Conservation (phyloP, 371 early-diverging fungal species). For the Fennellomyces sp. region DNA sequence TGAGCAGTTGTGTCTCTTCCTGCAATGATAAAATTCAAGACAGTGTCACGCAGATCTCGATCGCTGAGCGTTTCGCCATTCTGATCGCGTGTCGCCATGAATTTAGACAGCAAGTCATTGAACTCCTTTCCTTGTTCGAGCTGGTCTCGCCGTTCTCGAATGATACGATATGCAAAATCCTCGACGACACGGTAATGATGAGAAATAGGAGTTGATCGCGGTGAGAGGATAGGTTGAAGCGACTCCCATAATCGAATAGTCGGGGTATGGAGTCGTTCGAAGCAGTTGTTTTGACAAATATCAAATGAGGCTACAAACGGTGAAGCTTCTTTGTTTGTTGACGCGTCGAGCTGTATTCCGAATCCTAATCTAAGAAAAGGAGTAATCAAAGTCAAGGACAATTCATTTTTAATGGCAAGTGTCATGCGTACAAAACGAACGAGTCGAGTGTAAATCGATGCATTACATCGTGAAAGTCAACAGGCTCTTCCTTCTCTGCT, state of each 20-base stretch:
- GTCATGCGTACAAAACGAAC: conserved; percentile 53
- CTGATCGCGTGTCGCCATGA: conserved; percentile 59
- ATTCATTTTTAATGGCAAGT: too few relatives aligned
- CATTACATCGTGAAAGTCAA: conserved; percentile 65
- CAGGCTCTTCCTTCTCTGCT: conserved; percentile 23
- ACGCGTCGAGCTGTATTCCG: not conserved
- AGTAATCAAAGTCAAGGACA: too few relatives aligned
- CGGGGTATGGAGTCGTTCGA: conserved; percentile 50
- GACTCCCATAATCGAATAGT: conserved; percentile 50
- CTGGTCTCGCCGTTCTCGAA: conserved; percentile 41
- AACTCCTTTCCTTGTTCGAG: conserved; percentile 41
- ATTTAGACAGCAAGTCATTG: conserved; percentile 60
- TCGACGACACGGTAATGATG: conserved; percentile 48
- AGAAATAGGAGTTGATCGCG: conserved; percentile 41
- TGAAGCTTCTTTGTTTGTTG: conserved; percentile 25
- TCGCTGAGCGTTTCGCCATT: conserved; percentile 54
- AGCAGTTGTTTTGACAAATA: conserved; percentile 37
- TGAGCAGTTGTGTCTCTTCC: conserved; percentile 72
- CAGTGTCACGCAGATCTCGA: conserved; percentile 62
- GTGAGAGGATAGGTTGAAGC: conserved; percentile 12
- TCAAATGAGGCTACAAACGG: conserved; percentile 58
- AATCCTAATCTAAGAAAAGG: not conserved
- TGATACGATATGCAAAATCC: conserved; percentile 47
- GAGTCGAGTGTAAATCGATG: conserved; percentile 61
- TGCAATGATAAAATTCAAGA: conserved; percentile 73